Base-by-base conservation (phyloP, 345 rosid genomes). In the Barbarea vulgaris region DNA sequence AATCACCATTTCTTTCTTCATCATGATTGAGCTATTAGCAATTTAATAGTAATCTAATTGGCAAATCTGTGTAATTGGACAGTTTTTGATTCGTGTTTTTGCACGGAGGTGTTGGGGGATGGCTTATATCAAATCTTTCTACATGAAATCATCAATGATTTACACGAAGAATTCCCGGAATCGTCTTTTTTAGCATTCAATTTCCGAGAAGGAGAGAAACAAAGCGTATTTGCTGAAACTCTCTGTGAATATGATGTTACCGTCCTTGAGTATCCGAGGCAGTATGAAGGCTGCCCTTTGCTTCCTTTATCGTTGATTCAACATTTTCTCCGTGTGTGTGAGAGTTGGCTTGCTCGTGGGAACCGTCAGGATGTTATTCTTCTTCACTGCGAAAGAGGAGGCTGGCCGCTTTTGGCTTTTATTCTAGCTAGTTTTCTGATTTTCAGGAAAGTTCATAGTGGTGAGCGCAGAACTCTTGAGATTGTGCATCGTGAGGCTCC, bases 71-170 rank as follows among this genome's bases (percentile, higher is more conserved):
- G 57, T 47, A 18, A 12, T 10, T 70, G 53, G 54, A 85, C 95
- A 94, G 97, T 94, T 74, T 87, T 94, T 41, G 98, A 94, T 86
- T 94, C 98, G 8, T 91, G 98, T 76, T 94, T 90, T 69, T 94
- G 91, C 15, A 90, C 97, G 61, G 97, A 94, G 76, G 98, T 90
- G 28, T 36, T 94, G 76, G 88, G 83, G 2, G 87, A 84, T 57
- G 93, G 76, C 10, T 81, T 87, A 73, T 92, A 94, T 69, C 88
- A 85, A 69, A 77, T 83, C 50, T 92, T 91, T 68, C 66, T 94
- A 15, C 95, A 85, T 55, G 97, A 90, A 77, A 81, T 87, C n/a
- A 74, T 90, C 47, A 82, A 78, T 2, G 98, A 94, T 53, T 82
- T 91, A 70, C 88, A 87, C 17, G 98, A 91, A 71, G 97, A 89